Evolutionary conservation across 2,329 filamentous ascomycete species (phyloP), one percentile per base, ranked within the genome.

Genomic region (Colletotrichum sp.): DNA sequence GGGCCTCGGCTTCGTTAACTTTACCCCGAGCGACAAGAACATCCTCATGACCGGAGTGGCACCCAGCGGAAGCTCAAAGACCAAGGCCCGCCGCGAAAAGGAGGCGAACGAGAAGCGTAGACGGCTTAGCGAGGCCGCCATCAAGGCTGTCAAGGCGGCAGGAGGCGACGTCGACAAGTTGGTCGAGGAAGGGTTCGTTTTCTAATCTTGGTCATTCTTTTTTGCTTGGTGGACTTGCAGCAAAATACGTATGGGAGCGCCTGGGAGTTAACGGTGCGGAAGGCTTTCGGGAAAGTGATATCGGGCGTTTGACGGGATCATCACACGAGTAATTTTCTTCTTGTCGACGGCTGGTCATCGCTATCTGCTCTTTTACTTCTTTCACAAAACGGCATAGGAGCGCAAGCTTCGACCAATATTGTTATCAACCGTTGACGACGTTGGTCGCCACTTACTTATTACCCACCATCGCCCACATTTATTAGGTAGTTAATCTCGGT

Each of bases 11-110:
- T 98, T 98, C 80, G 94, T 98, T 76, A 98, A 98, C 83, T 98
- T 94, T 84, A 98, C 96, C 1, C 93, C 95, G 1, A 87, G 89
- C 64, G 96, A 99, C 82, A 93, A 92, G 78, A 86, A 89, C 16
- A 91, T 93, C 80, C 92, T 99, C 57, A 90, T 99, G 83, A 95
- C 91, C 9, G 96, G 96, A 7, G 97, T 99, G 15, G 97, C 97
- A 59, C 96, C 96, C 1, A 96, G 93, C 76, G 97, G 97, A 12
- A 95, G 93, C 78, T 94, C 91, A 77, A 98, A 98, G 89, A 98
- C 97, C 11, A 98, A 98, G 82, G 95, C 95, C n/a, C 87, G 95
- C 69, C 87, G 97, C 65, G 96, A 98, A 83, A 94, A 95, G 82
- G 96, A 98, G 85, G 95, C 95, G 3, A 87, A 90, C 67, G 96